Percentiles rank a stretch among this genome's conserved stretches.
Evolutionary conservation across 2,329 filamentous ascomycete genomes (phyloP).

Genomic region (Pseudovirgaria hyperparasitica): DNA sequence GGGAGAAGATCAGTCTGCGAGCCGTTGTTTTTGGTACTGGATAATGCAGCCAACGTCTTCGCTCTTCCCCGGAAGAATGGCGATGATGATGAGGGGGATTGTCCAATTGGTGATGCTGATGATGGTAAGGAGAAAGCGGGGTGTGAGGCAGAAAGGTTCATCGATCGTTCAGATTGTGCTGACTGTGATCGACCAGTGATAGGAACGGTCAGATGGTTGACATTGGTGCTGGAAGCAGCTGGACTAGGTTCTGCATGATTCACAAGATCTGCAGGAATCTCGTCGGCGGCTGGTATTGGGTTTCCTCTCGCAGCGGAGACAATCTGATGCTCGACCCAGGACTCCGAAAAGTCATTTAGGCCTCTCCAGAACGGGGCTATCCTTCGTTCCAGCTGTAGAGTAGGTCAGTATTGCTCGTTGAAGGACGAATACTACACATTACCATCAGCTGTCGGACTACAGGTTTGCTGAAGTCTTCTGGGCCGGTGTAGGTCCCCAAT

Average conservation of each 20-base stretch:
- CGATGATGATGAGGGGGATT: slow-evolving; percentile 30
- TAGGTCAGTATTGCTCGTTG: slow-evolving; percentile 7
- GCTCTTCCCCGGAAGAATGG: slow-evolving; percentile 67
- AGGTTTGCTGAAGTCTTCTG: slow-evolving; percentile 85
- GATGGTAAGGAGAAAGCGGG: slow-evolving; percentile 49
- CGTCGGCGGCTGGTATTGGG: slow-evolving; percentile 71
- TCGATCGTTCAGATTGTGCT: slow-evolving; percentile 58
- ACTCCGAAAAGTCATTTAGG: slow-evolving; percentile 73
- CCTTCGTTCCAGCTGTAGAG: slow-evolving; percentile 74
- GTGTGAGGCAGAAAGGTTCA: slow-evolving; percentile 45
- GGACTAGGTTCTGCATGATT: slow-evolving; percentile 26
- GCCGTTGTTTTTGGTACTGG: slow-evolving; percentile 62
- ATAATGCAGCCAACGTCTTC: slow-evolving; percentile 75
- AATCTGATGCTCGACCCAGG: slow-evolving; percentile 93
- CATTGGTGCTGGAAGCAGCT: slow-evolving; percentile 43
- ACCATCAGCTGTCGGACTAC: slow-evolving; percentile 86
- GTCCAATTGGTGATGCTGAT: slow-evolving; percentile 41
- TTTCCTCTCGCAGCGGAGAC: slow-evolving; percentile 77
- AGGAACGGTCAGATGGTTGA: slow-evolving; percentile 66
- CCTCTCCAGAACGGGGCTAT: slow-evolving; percentile 94
- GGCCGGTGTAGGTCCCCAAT: slow-evolving; percentile 80
- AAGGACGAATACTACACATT: slow-evolving; percentile 16
- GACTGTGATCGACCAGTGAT: slow-evolving; percentile 68
- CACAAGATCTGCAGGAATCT: slow-evolving; percentile 57
- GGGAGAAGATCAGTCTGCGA: slow-evolving; percentile 60